Evolutionary conservation across 352 stramenopile genomes (phyloP).

Genomic region (Pythium apleroticum): DNA sequence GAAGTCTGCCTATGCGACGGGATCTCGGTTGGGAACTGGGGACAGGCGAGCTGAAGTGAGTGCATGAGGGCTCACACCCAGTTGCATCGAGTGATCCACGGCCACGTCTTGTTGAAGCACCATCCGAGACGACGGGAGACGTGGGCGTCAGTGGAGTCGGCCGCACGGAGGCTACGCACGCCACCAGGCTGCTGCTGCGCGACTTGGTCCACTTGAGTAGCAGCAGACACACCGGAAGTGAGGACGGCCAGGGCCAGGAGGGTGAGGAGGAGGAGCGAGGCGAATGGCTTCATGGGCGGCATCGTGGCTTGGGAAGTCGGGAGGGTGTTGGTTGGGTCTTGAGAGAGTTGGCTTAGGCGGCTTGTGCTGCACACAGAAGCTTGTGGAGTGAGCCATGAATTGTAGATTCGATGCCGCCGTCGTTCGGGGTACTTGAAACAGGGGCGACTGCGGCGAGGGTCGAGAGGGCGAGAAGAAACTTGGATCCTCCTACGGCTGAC

Average conservation of each 20-base stretch:
- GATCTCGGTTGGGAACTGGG: too few relatives aligned
- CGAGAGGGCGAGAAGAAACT: too few relatives aligned
- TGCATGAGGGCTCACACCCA: background rate
- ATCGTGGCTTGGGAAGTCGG: background rate
- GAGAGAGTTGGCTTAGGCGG: background rate
- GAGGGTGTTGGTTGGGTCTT: background rate
- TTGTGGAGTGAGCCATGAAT: background rate
- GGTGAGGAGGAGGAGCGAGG: background rate
- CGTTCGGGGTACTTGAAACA: too few relatives aligned
- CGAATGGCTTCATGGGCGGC: background rate
- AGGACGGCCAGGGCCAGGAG: background rate
- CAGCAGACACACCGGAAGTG: background rate
- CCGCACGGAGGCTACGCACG: background rate
- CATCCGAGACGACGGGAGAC: background rate
- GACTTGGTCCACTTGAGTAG: background rate
- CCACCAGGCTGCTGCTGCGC: background rate
- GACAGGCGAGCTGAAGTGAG: too few relatives aligned
- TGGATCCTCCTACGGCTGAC: too few relatives aligned
- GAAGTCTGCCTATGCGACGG: background rate
- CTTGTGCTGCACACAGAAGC: background rate
- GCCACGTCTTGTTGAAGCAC: background rate
- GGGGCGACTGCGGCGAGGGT: too few relatives aligned
- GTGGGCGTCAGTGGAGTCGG: background rate
- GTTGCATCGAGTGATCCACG: background rate
- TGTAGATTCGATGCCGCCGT: too few relatives aligned